These are phyloP conservation scores for Talaromyces sp. DNA, from an alignment of 2,329 filamentous ascomycete species.

Conservation along the genomic window DNA sequence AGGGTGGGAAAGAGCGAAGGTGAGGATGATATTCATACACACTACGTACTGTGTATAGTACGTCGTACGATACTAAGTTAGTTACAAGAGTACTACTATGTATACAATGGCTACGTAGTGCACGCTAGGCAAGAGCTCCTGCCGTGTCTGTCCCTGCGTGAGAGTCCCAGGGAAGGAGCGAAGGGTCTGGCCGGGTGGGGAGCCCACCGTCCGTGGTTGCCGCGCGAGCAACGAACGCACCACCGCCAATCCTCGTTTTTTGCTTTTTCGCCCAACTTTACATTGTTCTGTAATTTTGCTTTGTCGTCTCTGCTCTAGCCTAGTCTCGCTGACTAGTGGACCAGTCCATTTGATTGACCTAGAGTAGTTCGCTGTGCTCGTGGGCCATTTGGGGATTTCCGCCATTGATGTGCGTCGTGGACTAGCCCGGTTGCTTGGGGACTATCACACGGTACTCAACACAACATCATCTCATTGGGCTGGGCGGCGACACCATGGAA, in stretches of 20 bases:
- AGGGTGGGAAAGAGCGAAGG: constrained; percentile 10
- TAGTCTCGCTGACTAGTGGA: neutral
- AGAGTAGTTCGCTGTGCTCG: neutral
- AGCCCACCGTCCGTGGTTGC: neutral
- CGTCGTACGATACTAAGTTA: neutral
- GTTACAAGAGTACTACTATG: neutral
- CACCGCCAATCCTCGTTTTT: neutral
- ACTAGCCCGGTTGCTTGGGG: neutral
- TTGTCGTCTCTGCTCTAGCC: neutral
- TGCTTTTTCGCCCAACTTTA: neutral
- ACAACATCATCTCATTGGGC: neutral
- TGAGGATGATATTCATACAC: constrained; percentile 3
- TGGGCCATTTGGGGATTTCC: constrained; percentile 2
- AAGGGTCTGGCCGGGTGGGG: constrained; percentile 15
- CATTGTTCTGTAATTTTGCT: neutral
- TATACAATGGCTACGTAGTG: neutral
- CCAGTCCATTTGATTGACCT: neutral
- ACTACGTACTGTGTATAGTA: neutral
- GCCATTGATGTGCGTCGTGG: neutral
- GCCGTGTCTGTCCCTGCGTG: neutral
- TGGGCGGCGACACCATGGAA: neutral
- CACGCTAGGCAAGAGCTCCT: neutral
- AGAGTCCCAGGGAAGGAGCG: constrained; percentile 3
- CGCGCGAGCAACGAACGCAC: constrained; percentile 5
- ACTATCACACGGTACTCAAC: neutral